These are phyloP conservation scores for Penicillium decumbens DNA, from an alignment of 2,329 filamentous ascomycete genomes.

Conservation along the genomic window DNA sequence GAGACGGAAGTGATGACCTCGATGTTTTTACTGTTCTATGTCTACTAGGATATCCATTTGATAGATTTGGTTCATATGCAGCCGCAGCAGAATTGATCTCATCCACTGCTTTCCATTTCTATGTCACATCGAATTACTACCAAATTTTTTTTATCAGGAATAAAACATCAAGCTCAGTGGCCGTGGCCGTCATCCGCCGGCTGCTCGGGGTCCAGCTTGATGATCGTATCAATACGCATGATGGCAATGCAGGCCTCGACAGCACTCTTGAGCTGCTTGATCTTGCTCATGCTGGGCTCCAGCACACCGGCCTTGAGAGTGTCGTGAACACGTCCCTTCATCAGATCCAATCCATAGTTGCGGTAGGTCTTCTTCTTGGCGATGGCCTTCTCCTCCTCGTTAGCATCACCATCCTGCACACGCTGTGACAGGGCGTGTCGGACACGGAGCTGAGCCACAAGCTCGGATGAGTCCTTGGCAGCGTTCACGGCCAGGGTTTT, in stretches of 20 bases:
- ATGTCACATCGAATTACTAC: conserved; percentile 36
- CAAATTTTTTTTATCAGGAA: conserved; percentile 16
- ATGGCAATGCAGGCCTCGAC: conserved; percentile 98
- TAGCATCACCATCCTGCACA: conserved; percentile 71
- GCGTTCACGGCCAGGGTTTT: conserved; percentile 97
- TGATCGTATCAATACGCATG: conserved; percentile 98
- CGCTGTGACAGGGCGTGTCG: conserved; percentile 92
- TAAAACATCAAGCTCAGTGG: conserved; percentile 53
- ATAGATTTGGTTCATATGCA: conserved; percentile 19
- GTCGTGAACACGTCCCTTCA: conserved; percentile 85
- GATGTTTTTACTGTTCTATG: neutral
- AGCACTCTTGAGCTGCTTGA: conserved; percentile 95
- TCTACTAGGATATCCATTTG: conserved; percentile 10
- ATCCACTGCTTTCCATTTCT: conserved; percentile 23
- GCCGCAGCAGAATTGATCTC: conserved; percentile 14
- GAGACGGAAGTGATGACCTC: conserved; percentile 34
- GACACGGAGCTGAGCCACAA: conserved; percentile 90
- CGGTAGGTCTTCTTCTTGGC: conserved; percentile 96
- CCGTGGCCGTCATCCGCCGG: conserved; percentile 78
- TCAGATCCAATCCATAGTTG: conserved; percentile 93
- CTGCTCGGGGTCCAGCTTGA: conserved; percentile 92
- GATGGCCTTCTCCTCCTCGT: conserved; percentile 79
- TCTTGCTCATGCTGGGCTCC: conserved; percentile 97
- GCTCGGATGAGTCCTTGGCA: conserved; percentile 90
- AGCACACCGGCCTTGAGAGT: conserved; percentile 91